Evolutionary conservation across 495 filamentous ascomycete genomes (phyloP).

Genomic region (Hypoxylon trugodes): DNA sequence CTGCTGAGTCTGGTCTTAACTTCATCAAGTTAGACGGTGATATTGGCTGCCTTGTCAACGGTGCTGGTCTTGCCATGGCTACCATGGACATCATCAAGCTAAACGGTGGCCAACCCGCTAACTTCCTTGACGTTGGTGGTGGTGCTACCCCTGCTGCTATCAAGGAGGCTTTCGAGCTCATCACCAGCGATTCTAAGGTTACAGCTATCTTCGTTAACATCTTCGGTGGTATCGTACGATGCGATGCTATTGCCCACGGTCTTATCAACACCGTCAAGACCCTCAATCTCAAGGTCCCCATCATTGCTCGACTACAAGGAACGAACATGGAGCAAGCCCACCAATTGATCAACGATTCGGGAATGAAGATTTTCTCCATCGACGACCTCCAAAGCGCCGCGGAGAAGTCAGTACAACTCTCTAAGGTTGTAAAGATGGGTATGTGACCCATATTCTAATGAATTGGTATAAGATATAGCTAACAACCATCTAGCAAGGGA

Average conservation of each 20-base stretch:
- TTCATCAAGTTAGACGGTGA: conserved; percentile 99
- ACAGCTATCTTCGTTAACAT: conserved; percentile 99
- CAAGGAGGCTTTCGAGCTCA: conserved; percentile 96
- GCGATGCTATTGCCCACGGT: conserved; percentile 96
- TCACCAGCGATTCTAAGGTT: conserved; percentile 97
- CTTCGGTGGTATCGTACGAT: conserved; percentile 98
- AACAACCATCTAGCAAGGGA: conserved; percentile 73
- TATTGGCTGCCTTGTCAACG: conserved; percentile 99
- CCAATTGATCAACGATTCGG: conserved; percentile 95
- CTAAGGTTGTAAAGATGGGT: conserved; percentile 98
- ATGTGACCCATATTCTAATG: conserved; percentile 48
- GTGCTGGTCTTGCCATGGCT: conserved; percentile 98
- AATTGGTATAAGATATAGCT: not conserved
- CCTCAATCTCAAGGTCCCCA: conserved; percentile 94
- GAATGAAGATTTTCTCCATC: conserved; percentile 99
- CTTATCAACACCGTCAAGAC: conserved; percentile 91
- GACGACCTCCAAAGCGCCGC: conserved; percentile 97
- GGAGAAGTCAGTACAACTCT: conserved; percentile 98
- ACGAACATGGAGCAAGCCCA: conserved; percentile 98
- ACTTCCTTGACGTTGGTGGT: conserved; percentile 98
- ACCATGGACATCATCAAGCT: conserved; percentile 99
- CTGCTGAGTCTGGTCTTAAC: conserved; percentile 91
- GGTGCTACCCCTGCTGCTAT: conserved; percentile 97
- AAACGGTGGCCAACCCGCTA: conserved; percentile 93
- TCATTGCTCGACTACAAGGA: conserved; percentile 94